Base-by-base conservation (phyloP, 1,284 basidiomycete species). In the Schizophyllum amplum region DNA sequence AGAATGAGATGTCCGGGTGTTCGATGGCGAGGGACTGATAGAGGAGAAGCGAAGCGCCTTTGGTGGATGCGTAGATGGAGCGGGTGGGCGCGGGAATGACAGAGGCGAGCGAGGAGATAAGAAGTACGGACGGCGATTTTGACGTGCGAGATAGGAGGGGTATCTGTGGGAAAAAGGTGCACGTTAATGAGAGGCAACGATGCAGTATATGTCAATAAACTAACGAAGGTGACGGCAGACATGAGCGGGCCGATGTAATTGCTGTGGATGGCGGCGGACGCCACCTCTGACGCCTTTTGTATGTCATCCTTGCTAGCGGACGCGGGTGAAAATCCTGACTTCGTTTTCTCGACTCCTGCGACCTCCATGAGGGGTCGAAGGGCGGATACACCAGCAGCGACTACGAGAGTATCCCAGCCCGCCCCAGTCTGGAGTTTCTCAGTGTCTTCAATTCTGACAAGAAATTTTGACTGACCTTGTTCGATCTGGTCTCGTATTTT, bases 311-410 rank as follows among this genome's bases (percentile, higher is more conserved):
- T 61, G 69, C 71, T 11, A 79, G 72, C 51, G 81, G 71, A 5
- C 68, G 62, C 26, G 70, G 70, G 33, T 2, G 33, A 42, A 17
- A 42, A 42, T 3, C 33, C 33, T 13, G 33, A 42, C 3, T 68
- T 64, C 47, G 69, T 65, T 25, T 73, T 71, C 52, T 82, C 75
- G 4, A 84, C 75, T 0, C 86, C 86, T 9, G 90, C 87, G 4
- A 92, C 73, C 15, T 84, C 81, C 65, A 95, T 77, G 17, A 97
- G 71, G 0, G 93, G 90, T 51, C 82, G 82, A 1, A 94, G 77
- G 1, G 92, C 87, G 1, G 91, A 92, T 0, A 94, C 90, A 4
- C 94, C 94, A 5, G 94, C 93, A 55, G 84, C 81, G 55, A 97
- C 83, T 51, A 94, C 75, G 4, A 96, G 67, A 0, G 94, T 97